Percentiles rank a stretch among this genome's conserved stretches.
Conservation (phyloP, 2,329 filamentous ascomycete species). For the Cytospora schulzeri region DNA sequence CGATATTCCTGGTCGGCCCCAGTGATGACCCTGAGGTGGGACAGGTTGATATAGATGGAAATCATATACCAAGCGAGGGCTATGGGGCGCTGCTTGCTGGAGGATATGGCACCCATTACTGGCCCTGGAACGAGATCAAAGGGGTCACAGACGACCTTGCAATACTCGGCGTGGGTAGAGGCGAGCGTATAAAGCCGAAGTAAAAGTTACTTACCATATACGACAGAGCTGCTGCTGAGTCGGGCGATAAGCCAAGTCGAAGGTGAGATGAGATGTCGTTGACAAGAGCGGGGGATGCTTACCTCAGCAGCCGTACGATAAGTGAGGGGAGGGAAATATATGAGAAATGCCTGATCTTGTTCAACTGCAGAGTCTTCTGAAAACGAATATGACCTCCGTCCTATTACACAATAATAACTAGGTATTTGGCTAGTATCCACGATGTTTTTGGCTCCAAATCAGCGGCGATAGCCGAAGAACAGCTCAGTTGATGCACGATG, state of each 20-base stretch:
- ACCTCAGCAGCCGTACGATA: background rate
- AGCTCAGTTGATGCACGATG: constrained; percentile 1
- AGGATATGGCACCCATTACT: constrained; percentile 43
- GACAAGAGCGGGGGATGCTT: background rate
- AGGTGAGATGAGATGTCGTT: background rate
- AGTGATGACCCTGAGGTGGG: constrained; percentile 29
- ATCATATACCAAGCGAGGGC: constrained; percentile 32
- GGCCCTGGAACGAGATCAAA: constrained; percentile 47
- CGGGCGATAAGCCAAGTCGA: background rate
- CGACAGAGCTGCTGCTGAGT: background rate
- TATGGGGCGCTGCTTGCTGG: constrained; percentile 45
- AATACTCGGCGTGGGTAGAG: constrained; percentile 28
- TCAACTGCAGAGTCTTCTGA: background rate
- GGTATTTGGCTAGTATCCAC: background rate
- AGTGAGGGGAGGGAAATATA: background rate
- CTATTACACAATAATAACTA: too few species aligned
- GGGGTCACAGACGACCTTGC: constrained; percentile 50
- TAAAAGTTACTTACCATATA: background rate
- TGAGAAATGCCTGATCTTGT: background rate
- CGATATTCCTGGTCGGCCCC: constrained; percentile 42
- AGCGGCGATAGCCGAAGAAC: constrained; percentile 12
- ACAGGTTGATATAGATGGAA: constrained; percentile 19
- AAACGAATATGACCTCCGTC: background rate
- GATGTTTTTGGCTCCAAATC: background rate
- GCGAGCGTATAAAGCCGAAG: constrained; percentile 19